Conservation (phyloP, 306 rosid species). For the Medicago lupulina region DNA sequence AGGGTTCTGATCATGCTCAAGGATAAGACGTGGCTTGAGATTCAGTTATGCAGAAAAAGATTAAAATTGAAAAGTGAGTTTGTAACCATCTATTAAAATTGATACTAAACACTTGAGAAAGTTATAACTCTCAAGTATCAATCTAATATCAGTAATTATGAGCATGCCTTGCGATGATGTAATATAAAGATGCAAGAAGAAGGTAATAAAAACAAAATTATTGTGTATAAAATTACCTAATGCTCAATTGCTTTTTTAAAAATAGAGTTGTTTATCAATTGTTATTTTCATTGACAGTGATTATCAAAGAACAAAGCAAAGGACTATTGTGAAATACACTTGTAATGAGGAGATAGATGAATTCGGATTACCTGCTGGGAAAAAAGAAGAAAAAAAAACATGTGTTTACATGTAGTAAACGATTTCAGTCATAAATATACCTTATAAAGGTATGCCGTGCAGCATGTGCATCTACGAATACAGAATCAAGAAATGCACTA, state of each 20-base stretch:
- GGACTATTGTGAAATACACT: neutral
- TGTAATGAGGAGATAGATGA: too few relatives aligned
- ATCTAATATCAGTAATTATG: constrained; percentile 34
- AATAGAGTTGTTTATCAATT: neutral
- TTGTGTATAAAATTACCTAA: constrained; percentile 6
- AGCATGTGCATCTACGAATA: too few relatives aligned
- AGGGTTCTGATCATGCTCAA: constrained; percentile 49
- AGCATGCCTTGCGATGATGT: constrained; percentile 9
- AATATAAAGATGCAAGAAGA: constrained; percentile 15
- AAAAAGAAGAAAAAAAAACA: too few relatives aligned
- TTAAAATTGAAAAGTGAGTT: constrained; percentile 48
- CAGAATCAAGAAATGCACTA: too few relatives aligned
- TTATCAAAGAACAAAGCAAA: neutral
- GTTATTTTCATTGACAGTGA: neutral
- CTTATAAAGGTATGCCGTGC: too few relatives aligned
- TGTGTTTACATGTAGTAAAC: too few relatives aligned
- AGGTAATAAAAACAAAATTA: constrained; percentile 35
- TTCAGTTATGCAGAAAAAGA: constrained; percentile 36
- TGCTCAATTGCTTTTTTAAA: neutral
- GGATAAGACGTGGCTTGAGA: constrained; percentile 50
- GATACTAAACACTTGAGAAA: constrained; percentile 35
- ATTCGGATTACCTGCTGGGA: too few relatives aligned
- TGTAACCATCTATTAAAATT: constrained; percentile 44
- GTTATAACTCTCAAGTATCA: constrained; percentile 32
- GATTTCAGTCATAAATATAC: too few relatives aligned